phyloP scores from a whole-genome alignment of 495 filamentous ascomycete species.

The Neurospora sp. region DNA sequence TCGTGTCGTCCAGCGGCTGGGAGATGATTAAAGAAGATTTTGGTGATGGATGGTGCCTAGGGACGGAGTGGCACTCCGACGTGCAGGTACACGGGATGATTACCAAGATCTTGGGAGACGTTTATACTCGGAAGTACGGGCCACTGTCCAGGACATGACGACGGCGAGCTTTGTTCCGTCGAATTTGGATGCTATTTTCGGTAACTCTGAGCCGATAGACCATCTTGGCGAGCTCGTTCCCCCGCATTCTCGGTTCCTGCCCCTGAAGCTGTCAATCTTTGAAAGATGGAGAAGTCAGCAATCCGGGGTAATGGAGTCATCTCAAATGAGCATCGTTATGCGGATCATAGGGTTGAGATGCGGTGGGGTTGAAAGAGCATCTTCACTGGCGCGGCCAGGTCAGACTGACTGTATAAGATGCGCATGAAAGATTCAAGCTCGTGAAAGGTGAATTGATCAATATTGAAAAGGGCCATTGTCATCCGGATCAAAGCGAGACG shows the following conservation, averaged over 20 bases:
- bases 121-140: neutral
- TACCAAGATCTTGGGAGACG: neutral
- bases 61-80: neutral
- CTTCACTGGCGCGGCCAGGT: neutral
- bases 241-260: neutral
- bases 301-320: neutral
- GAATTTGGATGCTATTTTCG: neutral
- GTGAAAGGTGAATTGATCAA: neutral
- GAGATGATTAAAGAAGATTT: neutral
- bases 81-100: neutral
- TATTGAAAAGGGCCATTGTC: neutral
- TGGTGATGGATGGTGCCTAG: neutral
- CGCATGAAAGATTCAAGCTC: neutral
- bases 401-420: neutral
- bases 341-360: neutral
- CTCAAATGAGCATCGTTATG: neutral
- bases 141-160: neutral
- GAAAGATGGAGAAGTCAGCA: neutral
- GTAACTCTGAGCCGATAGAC: neutral
- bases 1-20: neutral
- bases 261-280: neutral
- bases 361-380: neutral
- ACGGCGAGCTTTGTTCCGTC: neutral
- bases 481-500: neutral
- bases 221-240: neutral